Evolutionary conservation across 2,329 filamentous ascomycete species (phyloP), one percentile per base, ranked within the genome.

Genomic region (Cercospora zeina): DNA sequence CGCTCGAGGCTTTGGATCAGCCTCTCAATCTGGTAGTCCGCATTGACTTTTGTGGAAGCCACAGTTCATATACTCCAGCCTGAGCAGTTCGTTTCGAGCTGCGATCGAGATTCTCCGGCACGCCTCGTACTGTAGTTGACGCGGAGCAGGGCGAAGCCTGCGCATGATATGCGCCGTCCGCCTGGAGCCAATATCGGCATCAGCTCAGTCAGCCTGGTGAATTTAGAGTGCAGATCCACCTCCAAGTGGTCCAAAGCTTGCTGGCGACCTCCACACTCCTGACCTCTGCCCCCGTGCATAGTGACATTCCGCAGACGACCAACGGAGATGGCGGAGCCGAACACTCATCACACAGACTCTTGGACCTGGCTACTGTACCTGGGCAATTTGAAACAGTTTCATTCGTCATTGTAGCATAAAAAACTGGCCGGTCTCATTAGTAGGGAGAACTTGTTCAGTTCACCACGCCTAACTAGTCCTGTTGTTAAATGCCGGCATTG

Each of bases 1-100:
- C 34, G 24, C 54, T 30, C 27, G 21, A 42, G 54, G 34, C 36
- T 56, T 37, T 56, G 65, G 42, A 27, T 59, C 61, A 19, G 57
- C 63, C 53, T 67, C 62, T 24, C 59, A 53, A 30, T 45, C 55
- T 37, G 53, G 53, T 39, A n/a, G 34, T 33, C 31, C 54, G 54
- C 54, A 42, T 56, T 42, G 54, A 56, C 34, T 31, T 56, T 42
- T 56, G 54, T 56, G 54, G 36, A 56, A 30, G 54, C 54, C 36
- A 42, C 54, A 21, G 45, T 34, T 16, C 54, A 56, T 56, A 42
- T 56, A 24, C 27, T 56, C 54, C 27, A 56, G 54, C 54, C 49
- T 53, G 49, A 33, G 27, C 49, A 31, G 49, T 34, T 34, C 42
- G 27, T 53, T 30, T 5, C 31, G 16, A 53, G 49, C 27, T 53